phyloP scores from a whole-genome alignment of 768 basidiomycete species.

The Lentinus brumalis region DNA sequence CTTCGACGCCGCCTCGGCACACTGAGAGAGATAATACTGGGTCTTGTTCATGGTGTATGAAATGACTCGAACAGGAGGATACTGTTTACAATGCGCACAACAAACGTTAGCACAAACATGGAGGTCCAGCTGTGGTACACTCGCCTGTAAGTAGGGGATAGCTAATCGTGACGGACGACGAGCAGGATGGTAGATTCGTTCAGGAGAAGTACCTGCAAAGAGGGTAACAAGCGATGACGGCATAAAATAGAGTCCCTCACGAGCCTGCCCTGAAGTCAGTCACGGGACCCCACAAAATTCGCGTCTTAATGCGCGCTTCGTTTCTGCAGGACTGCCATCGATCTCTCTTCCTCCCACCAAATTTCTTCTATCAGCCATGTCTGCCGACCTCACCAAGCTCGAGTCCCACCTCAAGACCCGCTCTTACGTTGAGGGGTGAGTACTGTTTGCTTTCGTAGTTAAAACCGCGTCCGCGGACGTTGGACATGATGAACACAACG shows the following conservation, averaged over 20 bases:
- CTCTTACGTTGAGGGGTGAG: constrained; percentile 93
- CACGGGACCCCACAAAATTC: constrained; percentile 21
- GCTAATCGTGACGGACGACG: background rate
- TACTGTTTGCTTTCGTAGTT: constrained; percentile 21
- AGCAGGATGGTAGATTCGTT: constrained; percentile 2
- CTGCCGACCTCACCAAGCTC: constrained; percentile 68
- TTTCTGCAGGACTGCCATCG: constrained; percentile 14
- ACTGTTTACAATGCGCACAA: no score
- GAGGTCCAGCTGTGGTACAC: no score
- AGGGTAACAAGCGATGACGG: background rate
- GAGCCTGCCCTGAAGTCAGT: constrained; percentile 16
- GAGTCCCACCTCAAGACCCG: constrained; percentile 85
- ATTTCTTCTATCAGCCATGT: constrained; percentile 46
- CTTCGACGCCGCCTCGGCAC: constrained; percentile 50
- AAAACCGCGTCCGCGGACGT: constrained; percentile 14
- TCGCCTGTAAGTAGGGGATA: no score
- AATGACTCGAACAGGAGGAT: no score
- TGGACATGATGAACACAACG: constrained; percentile 62
- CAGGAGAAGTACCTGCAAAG: background rate
- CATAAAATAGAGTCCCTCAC: background rate
- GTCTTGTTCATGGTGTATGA: constrained; percentile 45
- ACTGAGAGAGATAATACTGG: constrained; percentile 54
- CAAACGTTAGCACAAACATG: no score
- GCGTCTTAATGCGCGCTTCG: constrained; percentile 5
- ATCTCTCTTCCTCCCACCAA: constrained; percentile 13